These are phyloP conservation scores for Pseudogymnoascus sp. DNA, from an alignment of 2,329 filamentous ascomycete species.

Conservation along the genomic window DNA sequence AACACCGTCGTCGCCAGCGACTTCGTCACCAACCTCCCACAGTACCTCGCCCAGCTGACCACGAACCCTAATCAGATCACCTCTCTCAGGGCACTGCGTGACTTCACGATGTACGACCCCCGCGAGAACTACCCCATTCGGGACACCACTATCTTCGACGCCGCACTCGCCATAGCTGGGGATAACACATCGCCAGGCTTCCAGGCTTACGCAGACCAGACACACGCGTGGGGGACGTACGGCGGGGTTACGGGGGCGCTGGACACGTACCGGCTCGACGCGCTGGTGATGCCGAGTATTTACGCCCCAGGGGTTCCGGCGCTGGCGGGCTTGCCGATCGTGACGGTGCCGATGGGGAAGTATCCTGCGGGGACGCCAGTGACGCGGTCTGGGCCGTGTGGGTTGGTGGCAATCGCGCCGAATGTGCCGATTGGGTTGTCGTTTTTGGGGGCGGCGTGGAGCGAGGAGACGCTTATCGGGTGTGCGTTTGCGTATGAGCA, in stretches of 20 bases:
- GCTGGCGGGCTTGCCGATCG: slow-evolving; percentile 50
- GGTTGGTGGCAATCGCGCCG: slow-evolving; percentile 12
- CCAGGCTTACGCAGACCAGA: slow-evolving; percentile 10
- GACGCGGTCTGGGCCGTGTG: slow-evolving; percentile 12
- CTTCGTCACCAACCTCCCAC: slow-evolving; percentile 48
- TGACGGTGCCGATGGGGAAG: slow-evolving; percentile 57
- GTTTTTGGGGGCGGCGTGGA: slow-evolving; percentile 55
- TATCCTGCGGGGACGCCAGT: slow-evolving; percentile 40
- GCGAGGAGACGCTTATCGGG: slow-evolving; percentile 54
- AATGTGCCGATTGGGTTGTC: slow-evolving; percentile 44
- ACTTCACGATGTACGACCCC: slow-evolving; percentile 46
- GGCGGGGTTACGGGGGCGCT: slow-evolving; percentile 57
- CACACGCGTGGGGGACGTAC: neutral
- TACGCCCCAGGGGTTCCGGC: slow-evolving; percentile 43
- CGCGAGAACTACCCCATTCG: slow-evolving; percentile 53
- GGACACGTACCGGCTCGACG: slow-evolving; percentile 48
- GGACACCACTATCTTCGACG: slow-evolving; percentile 52
- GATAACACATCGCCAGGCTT: slow-evolving; percentile 50
- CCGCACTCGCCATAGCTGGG: slow-evolving; percentile 42
- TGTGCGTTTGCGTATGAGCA: slow-evolving; percentile 62
- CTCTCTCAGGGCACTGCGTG: slow-evolving; percentile 42
- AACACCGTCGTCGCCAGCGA: slow-evolving; percentile 48
- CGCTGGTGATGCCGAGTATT: slow-evolving; percentile 51
- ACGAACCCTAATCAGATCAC: slow-evolving; percentile 51
- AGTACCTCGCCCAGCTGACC: slow-evolving; percentile 49